These are phyloP conservation scores for Penium margaritaceum DNA, from an alignment of 139 green algal genomes.

Conservation along the genomic window DNA sequence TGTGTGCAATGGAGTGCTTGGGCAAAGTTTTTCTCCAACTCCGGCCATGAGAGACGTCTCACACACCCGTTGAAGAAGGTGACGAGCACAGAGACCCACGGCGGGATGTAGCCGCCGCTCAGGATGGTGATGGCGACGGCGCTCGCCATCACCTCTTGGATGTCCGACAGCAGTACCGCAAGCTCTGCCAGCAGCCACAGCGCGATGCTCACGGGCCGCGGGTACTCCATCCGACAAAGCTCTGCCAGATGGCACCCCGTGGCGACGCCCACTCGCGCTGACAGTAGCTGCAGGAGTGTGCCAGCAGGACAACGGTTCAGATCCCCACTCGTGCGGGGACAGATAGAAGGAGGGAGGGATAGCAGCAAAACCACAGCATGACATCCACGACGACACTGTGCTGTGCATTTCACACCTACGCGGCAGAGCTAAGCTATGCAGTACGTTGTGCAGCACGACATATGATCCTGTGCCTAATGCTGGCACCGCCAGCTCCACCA, in stretches of 20 bases:
- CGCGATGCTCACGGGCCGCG: neutral
- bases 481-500: too few species aligned
- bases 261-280: constrained; percentile 69
- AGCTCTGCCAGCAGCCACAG: constrained; percentile 41
- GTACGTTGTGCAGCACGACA: too few species aligned
- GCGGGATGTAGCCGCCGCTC: neutral
- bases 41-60: neutral
- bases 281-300: constrained; percentile 69
- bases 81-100: constrained; percentile 29
- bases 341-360: neutral
- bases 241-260: constrained; percentile 72
- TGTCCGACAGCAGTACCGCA: constrained; percentile 45
- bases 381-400: too few species aligned
- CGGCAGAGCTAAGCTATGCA: too few species aligned
- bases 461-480: too few species aligned
- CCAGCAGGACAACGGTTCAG: too few species aligned
- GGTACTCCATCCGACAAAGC: constrained; percentile 59
- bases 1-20: too few species aligned
- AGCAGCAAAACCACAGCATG: too few species aligned
- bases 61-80: constrained; percentile 31
- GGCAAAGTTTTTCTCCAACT: too few species aligned
- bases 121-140: constrained; percentile 31
- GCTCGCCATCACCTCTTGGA: constrained; percentile 49
- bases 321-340: too few species aligned
- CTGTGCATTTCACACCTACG: too few species aligned